Evolutionary conservation across 139 green algal species (phyloP).

Genomic region (Micractinium sp.): DNA sequence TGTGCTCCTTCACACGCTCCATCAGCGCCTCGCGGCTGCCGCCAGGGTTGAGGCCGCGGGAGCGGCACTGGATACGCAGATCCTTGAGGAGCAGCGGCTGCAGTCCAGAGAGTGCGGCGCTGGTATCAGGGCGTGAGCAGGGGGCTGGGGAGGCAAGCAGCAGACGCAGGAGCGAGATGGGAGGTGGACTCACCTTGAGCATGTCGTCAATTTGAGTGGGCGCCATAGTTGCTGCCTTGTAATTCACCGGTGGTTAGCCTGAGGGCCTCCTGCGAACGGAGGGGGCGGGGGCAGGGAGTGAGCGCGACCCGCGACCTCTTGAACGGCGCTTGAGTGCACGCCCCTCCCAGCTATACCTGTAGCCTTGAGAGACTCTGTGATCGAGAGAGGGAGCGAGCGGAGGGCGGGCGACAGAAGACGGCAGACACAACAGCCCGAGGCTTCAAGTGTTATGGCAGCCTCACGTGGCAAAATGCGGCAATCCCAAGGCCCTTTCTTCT

Average conservation of each 20-base stretch:
- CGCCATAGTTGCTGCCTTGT: not conserved
- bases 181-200: not conserved
- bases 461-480: too few species aligned
- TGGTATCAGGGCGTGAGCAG: not conserved
- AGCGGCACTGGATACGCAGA: conserved; percentile 71
- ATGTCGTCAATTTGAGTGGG: not conserved
- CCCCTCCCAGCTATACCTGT: not conserved
- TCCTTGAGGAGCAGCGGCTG: conserved; percentile 69
- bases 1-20: conserved; percentile 73
- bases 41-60: conserved; percentile 67
- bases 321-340: not conserved
- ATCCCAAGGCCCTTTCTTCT: too few species aligned
- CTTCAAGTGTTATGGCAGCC: too few species aligned
- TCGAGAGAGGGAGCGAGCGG: not conserved
- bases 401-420: not conserved
- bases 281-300: not conserved
- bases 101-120: not conserved
- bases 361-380: not conserved
- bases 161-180: not conserved
- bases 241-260: not conserved
- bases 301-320: too few species aligned
- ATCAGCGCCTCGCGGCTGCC: conserved; percentile 69
- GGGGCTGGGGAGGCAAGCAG: not conserved
- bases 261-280: not conserved
- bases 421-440: too few species aligned